phyloP scores from a whole-genome alignment of 163 green algal species.

The Trebouxia gelatinosa region DNA sequence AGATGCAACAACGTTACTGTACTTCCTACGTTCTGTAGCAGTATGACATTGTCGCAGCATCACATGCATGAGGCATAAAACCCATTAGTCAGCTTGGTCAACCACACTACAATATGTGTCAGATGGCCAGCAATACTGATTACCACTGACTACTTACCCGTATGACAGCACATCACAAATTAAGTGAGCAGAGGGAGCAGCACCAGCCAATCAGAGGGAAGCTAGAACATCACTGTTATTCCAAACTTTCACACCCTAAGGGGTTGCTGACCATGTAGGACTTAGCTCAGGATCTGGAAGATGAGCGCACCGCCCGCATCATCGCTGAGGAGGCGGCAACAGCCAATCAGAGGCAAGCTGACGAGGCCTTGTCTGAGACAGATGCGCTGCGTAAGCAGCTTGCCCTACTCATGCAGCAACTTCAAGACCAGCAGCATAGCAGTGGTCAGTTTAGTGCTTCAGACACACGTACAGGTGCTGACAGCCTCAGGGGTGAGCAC shows the following conservation, averaged over 20 bases:
- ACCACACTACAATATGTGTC: neutral
- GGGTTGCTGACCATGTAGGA: neutral
- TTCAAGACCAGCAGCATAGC: neutral
- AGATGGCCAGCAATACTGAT: neutral
- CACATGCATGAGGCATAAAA: neutral
- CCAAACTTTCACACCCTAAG: neutral
- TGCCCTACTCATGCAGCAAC: neutral
- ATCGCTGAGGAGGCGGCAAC: slow-evolving; percentile 12
- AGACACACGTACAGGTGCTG: too few relatives aligned
- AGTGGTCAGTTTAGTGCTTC: too few relatives aligned
- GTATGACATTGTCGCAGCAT: neutral
- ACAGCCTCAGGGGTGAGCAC: too few relatives aligned
- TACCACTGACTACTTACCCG: neutral
- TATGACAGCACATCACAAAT: neutral
- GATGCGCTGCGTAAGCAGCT: slow-evolving; percentile 2
- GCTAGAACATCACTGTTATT: too few relatives aligned
- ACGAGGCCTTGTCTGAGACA: neutral
- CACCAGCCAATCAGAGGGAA: too few relatives aligned
- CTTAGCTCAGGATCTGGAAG: slow-evolving; percentile 14
- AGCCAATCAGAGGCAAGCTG: slow-evolving; percentile 1
- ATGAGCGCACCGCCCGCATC: slow-evolving; percentile 15
- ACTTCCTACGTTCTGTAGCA: too few relatives aligned
- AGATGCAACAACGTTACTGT: too few relatives aligned
- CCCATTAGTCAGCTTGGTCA: neutral
- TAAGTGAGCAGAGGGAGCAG: too few relatives aligned